phyloP scores from a whole-genome alignment of 257 asterid species.

The Euphrasia confusa region DNA sequence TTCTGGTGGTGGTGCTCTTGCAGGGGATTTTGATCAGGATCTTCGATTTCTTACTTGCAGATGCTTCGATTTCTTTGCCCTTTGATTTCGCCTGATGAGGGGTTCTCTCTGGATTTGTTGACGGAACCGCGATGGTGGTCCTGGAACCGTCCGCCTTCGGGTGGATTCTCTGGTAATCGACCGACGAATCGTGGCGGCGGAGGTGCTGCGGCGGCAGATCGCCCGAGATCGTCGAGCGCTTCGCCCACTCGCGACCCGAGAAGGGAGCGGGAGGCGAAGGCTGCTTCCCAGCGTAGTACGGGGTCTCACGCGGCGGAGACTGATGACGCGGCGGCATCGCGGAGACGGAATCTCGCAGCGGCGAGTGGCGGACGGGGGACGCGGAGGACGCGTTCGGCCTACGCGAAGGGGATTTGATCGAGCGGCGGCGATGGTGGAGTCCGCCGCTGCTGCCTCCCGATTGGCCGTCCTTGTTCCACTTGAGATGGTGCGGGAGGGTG shows the following conservation, averaged over 20 bases:
- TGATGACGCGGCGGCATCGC: conserved; percentile 30
- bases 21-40: conserved; percentile 38
- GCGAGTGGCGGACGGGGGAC: conserved; percentile 48
- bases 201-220: conserved; percentile 28
- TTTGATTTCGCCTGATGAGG: conserved; percentile 25
- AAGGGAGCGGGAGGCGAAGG: conserved; percentile 26
- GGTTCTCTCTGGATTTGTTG: conserved; percentile 25
- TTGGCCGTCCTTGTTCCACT: conserved; percentile 61
- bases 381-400: conserved; percentile 31
- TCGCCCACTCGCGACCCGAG: conserved; percentile 29
- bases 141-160: conserved; percentile 24
- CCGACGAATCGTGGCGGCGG: conserved; percentile 30
- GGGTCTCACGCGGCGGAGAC: conserved; percentile 30
- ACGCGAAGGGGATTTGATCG: conserved; percentile 46
- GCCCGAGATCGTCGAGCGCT: conserved; percentile 27
- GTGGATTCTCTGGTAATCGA: conserved; percentile 31
- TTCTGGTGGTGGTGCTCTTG: conserved; percentile 30
- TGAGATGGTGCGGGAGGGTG: conserved; percentile 45
- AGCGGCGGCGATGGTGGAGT: conserved; percentile 51
- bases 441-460: conserved; percentile 25
- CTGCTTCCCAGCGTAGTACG: conserved; percentile 29
- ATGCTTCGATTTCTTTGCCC: conserved; percentile 28
- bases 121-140: background rate
- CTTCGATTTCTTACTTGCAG: conserved; percentile 34
- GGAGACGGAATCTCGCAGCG: conserved; percentile 35